Conservation (phyloP, 2,329 filamentous ascomycete genomes). For the Arthrobotrys pseudoclavata region DNA sequence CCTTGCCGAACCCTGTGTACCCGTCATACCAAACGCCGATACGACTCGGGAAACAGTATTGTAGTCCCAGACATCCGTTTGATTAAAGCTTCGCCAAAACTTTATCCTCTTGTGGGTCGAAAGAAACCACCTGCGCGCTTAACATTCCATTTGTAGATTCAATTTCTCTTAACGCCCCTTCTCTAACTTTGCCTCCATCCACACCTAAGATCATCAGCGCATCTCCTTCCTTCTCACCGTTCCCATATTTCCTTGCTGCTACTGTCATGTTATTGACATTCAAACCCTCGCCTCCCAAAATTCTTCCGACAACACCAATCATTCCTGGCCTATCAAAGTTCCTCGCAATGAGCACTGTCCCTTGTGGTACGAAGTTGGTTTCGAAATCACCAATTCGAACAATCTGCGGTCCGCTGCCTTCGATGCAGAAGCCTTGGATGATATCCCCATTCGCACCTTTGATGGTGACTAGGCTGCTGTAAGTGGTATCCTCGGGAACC, state of each 20-base stretch:
- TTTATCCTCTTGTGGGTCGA: slow-evolving; percentile 24
- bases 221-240: slow-evolving; percentile 70
- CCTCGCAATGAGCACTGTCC: slow-evolving; percentile 81
- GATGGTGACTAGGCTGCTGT: slow-evolving; percentile 79
- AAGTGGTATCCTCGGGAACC: slow-evolving; percentile 74
- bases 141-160: slow-evolving; percentile 61
- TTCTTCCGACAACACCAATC: slow-evolving; percentile 82
- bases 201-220: slow-evolving; percentile 86
- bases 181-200: slow-evolving; percentile 74
- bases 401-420: slow-evolving; percentile 75
- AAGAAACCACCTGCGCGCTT: slow-evolving; percentile 49
- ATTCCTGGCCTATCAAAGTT: slow-evolving; percentile 87
- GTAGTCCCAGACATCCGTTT: not conserved
- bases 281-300: slow-evolving; percentile 77
- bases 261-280: slow-evolving; percentile 88
- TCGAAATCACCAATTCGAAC: slow-evolving; percentile 80
- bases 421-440: slow-evolving; percentile 77
- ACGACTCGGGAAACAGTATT: not conserved
- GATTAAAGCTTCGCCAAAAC: slow-evolving; percentile 40
- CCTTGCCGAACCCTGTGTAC: not conserved
- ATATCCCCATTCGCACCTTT: slow-evolving; percentile 70
- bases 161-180: slow-evolving; percentile 67
- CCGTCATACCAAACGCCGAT: slow-evolving; percentile 9
- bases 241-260: slow-evolving; percentile 65
- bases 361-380: slow-evolving; percentile 79